These are phyloP conservation scores for Chara braunii DNA, from an alignment of 139 green algal genomes.

Conservation along the genomic window DNA sequence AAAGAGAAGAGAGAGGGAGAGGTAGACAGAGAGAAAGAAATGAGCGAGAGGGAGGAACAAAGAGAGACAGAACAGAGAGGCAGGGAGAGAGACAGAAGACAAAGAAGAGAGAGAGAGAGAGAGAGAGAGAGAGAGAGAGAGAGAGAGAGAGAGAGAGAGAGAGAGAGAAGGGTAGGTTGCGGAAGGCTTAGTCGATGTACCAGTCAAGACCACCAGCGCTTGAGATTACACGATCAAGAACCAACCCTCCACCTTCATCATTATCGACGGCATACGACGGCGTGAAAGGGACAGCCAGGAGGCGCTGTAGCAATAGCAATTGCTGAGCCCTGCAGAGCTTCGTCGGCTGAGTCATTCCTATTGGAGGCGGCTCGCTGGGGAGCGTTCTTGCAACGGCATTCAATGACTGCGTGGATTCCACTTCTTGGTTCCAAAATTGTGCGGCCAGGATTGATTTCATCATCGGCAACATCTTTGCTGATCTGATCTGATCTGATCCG, in stretches of 20 bases:
- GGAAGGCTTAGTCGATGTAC: no score
- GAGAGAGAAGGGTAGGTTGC: no score
- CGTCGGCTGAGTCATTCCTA: constrained; percentile 13
- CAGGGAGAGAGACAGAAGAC: no score
- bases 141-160: no score
- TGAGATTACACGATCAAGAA: constrained; percentile 26
- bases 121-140: no score
- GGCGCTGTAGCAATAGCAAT: constrained; percentile 25
- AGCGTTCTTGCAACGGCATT: constrained; percentile 18
- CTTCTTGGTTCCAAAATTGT: constrained; percentile 41
- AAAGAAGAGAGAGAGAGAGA: no score
- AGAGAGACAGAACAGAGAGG: no score
- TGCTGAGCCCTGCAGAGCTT: constrained; percentile 31
- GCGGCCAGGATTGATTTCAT: constrained; percentile 28
- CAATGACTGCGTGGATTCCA: constrained; percentile 28
- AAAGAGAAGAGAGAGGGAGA: no score
- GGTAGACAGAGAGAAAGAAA: no score
- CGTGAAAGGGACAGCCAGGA: constrained; percentile 33
- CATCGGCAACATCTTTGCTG: no score
- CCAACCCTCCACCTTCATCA: constrained; percentile 28
- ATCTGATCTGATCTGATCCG: no score
- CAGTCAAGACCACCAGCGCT: constrained; percentile 23
- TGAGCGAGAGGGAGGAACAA: no score
- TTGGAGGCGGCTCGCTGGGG: constrained; percentile 27
- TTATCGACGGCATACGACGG: constrained; percentile 34